phyloP scores from a whole-genome alignment of 371 early-diverging fungal genomes.

The Funneliformis caledonium region DNA sequence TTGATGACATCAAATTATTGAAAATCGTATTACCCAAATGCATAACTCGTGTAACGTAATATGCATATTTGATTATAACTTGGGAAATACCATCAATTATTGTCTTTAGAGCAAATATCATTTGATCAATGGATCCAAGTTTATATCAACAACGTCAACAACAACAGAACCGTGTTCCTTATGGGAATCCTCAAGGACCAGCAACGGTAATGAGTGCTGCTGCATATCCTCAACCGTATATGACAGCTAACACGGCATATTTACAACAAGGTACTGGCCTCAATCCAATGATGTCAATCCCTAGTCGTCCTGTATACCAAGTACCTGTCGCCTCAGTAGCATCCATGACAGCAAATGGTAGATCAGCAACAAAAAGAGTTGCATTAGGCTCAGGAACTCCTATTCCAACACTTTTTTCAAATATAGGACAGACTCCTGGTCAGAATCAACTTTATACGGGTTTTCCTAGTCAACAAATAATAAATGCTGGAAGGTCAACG shows the following conservation, averaged over 20 bases:
- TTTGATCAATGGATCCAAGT: slow-evolving; percentile 41
- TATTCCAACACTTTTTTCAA: slow-evolving; percentile 23
- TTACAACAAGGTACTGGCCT: slow-evolving; percentile 12
- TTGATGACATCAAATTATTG: neutral
- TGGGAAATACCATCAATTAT: neutral
- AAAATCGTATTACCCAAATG: neutral
- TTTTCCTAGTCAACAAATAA: slow-evolving; percentile 28
- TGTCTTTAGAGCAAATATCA: neutral
- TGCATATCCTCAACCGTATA: slow-evolving; percentile 27
- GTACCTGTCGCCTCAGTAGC: slow-evolving; percentile 30
- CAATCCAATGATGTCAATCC: slow-evolving; percentile 31
- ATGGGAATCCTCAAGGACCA: slow-evolving; percentile 30
- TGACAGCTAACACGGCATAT: slow-evolving; percentile 21
- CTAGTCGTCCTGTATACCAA: slow-evolving; percentile 27
- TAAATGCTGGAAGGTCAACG: slow-evolving; percentile 20
- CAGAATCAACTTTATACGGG: slow-evolving; percentile 33
- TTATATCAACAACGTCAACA: slow-evolving; percentile 36
- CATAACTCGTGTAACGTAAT: neutral
- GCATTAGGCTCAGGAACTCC: slow-evolving; percentile 1
- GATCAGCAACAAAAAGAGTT: slow-evolving; percentile 33
- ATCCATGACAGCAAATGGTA: slow-evolving; percentile 34
- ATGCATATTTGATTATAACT: neutral
- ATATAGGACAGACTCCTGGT: neutral
- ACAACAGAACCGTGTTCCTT: slow-evolving; percentile 24
- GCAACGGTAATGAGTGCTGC: slow-evolving; percentile 11